These are phyloP conservation scores for Kwoniella dejecticola DNA, from an alignment of 768 basidiomycete species.

Conservation along the genomic window DNA sequence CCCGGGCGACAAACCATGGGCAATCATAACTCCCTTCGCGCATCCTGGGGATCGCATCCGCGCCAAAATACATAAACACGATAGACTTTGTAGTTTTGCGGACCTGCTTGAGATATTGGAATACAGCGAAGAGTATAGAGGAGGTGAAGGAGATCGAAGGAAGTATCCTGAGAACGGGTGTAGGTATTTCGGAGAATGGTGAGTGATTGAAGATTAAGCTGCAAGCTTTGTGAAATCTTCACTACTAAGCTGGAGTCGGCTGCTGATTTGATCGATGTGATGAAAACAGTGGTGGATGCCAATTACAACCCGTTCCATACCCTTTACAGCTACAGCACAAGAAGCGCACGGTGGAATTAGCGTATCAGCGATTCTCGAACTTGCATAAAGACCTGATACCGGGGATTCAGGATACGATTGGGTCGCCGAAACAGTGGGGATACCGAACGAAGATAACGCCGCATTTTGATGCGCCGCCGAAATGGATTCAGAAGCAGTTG, in stretches of 20 bases:
- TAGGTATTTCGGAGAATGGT: constrained; percentile 84
- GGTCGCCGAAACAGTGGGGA: constrained; percentile 83
- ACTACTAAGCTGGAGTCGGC: neutral
- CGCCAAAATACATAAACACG: constrained; percentile 70
- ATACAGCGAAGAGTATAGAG: constrained; percentile 38
- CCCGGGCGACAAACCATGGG: constrained; percentile 70
- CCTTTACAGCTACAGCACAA: constrained; percentile 83
- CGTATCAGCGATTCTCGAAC: constrained; percentile 44
- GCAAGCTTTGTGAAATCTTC: too few species aligned
- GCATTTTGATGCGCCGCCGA: constrained; percentile 77
- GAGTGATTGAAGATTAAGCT: too few species aligned
- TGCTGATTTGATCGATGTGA: neutral
- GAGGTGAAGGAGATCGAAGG: constrained; percentile 61
- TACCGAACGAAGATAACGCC: constrained; percentile 98
- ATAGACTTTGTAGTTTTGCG: constrained; percentile 69
- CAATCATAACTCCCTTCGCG: constrained; percentile 77
- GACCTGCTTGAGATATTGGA: constrained; percentile 58
- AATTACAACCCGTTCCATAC: constrained; percentile 89
- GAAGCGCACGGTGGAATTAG: constrained; percentile 51
- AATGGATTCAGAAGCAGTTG: constrained; percentile 52
- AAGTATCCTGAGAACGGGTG: constrained; percentile 71
- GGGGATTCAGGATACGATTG: constrained; percentile 69
- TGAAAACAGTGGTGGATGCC: constrained; percentile 68
- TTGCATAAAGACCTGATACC: constrained; percentile 67
- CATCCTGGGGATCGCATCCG: constrained; percentile 80